Conservation (phyloP, 208 protist species). For the Porcisia deanei region DNA sequence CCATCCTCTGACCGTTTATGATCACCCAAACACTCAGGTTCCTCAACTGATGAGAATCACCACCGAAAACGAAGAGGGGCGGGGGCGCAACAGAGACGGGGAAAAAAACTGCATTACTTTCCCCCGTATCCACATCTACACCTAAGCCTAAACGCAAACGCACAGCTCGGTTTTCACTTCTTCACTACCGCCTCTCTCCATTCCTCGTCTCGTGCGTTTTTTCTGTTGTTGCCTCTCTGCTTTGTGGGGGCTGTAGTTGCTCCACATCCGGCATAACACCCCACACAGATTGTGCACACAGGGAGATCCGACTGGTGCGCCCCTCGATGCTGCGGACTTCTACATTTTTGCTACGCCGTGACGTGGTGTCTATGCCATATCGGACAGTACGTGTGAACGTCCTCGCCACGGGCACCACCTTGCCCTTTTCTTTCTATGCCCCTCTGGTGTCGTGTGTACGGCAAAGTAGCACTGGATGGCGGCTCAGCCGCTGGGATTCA, state of each 20-base stretch:
- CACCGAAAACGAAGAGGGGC: too few relatives aligned
- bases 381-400: too few relatives aligned
- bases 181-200: too few relatives aligned
- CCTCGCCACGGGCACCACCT: neutral
- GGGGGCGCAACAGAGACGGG: too few relatives aligned
- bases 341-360: neutral
- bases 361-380: neutral
- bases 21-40: neutral
- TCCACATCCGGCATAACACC: neutral
- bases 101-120: too few relatives aligned
- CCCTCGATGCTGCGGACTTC: constrained; percentile 1
- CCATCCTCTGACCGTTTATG: neutral
- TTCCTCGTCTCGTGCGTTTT: too few relatives aligned
- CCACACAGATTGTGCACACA: neutral
- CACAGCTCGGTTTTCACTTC: too few relatives aligned
- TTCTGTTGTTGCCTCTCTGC: neutral
- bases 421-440: neutral
- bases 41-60: neutral
- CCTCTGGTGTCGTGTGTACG: neutral
- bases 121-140: too few relatives aligned
- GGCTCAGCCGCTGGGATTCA: neutral
- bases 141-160: too few relatives aligned
- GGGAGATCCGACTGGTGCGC: neutral
- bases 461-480: neutral
- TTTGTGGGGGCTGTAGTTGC: neutral